phyloP scores from a whole-genome alignment of 139 green algal genomes.

The Coccomyxa sp. region DNA sequence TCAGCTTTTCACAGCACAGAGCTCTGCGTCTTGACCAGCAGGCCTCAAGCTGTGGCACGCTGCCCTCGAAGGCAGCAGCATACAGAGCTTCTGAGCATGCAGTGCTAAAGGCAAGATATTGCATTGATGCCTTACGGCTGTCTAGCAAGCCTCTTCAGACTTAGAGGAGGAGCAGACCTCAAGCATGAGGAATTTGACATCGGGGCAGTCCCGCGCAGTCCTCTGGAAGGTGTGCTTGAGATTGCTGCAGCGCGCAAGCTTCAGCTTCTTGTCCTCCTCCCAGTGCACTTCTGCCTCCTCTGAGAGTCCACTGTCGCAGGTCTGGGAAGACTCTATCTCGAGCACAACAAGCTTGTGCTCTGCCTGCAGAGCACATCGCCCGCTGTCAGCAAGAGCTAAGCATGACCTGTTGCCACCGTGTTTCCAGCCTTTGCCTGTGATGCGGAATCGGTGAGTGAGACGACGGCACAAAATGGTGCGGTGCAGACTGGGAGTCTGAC shows the following conservation, averaged over 20 bases:
- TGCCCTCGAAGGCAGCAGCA: background rate
- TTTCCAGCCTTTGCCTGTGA: background rate
- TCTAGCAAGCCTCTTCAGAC: background rate
- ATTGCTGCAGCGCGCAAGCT: conserved; percentile 46
- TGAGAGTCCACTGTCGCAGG: conserved; percentile 69
- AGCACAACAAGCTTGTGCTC: conserved; percentile 68
- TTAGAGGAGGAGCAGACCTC: conserved; percentile 32
- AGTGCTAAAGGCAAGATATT: background rate
- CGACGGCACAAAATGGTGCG: background rate
- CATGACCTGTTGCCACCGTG: too few relatives aligned
- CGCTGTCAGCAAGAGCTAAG: background rate
- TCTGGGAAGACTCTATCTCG: conserved; percentile 55
- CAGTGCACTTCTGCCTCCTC: conserved; percentile 81
- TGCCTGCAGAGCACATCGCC: conserved; percentile 27
- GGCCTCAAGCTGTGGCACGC: background rate
- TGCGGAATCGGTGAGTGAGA: background rate
- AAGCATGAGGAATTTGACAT: conserved; percentile 65
- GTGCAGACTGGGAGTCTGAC: background rate
- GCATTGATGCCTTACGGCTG: background rate
- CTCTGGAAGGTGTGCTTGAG: conserved; percentile 72
- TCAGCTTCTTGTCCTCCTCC: conserved; percentile 57
- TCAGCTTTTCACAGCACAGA: background rate
- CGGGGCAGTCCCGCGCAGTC: conserved; percentile 69
- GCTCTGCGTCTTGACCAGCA: background rate
- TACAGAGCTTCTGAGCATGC: background rate